A percentile compares a stretch with the other conserved stretches of the same genome.
Evolutionary conservation across 2,329 filamentous ascomycete species (phyloP).

Genomic region (Botrytis squamosa): DNA sequence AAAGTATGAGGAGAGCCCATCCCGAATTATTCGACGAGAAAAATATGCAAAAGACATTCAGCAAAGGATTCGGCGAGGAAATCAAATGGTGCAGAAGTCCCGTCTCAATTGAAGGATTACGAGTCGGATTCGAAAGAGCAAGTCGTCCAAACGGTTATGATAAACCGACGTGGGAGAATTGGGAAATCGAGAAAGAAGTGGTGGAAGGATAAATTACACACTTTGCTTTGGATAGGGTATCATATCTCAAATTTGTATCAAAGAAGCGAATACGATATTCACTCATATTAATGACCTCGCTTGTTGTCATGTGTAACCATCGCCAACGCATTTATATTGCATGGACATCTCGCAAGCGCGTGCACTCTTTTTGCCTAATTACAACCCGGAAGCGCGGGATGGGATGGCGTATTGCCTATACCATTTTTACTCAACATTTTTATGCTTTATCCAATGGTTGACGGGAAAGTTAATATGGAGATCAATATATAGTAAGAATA

Average conservation of each 20-base stretch:
- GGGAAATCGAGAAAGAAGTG: slow-evolving; percentile 33
- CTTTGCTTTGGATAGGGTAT: not conserved
- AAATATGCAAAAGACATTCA: slow-evolving; percentile 34
- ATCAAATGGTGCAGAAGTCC: slow-evolving; percentile 39
- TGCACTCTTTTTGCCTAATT: slow-evolving; percentile 14
- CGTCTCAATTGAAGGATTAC: slow-evolving; percentile 35
- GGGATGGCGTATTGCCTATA: slow-evolving; percentile 20
- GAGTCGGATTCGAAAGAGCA: slow-evolving; percentile 35
- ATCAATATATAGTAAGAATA: not conserved
- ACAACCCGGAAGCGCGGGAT: slow-evolving; percentile 17
- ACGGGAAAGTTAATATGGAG: not conserved
- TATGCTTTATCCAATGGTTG: not conserved
- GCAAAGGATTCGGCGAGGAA: slow-evolving; percentile 32
- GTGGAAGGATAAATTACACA: slow-evolving; percentile 27
- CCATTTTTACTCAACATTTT: not conserved
- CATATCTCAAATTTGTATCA: not conserved
- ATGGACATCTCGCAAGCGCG: slow-evolving; percentile 15
- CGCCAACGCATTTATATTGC: not conserved
- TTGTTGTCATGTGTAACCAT: slow-evolving; percentile 14
- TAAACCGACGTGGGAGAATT: slow-evolving; percentile 45
- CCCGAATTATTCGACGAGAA: slow-evolving; percentile 38
- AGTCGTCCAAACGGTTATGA: slow-evolving; percentile 53
- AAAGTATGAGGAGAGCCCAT: slow-evolving; percentile 35
- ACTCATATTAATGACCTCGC: not conserved
- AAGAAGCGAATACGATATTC: not conserved